Percentiles rank a stretch among this genome's conserved stretches.
Conservation (phyloP, 139 green algal species). For the Picochlorum sp. region DNA sequence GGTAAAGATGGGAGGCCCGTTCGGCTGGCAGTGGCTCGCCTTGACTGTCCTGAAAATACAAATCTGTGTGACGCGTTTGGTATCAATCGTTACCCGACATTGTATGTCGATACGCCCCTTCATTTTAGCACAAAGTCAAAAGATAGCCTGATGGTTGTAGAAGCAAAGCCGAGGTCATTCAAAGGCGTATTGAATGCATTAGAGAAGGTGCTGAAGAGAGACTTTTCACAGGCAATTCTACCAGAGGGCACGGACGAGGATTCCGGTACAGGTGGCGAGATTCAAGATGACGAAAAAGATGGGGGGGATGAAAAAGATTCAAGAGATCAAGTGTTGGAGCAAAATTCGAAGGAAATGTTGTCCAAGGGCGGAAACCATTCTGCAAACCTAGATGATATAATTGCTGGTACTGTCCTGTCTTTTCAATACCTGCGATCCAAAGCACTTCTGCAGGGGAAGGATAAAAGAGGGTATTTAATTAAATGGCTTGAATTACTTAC, state of each 20-base stretch:
- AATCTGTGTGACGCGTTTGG: background rate
- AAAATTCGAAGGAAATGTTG: background rate
- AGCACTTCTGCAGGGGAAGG: slow-evolving; percentile 18
- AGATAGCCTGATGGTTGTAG: background rate
- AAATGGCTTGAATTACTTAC: slow-evolving; percentile 35
- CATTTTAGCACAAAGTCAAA: background rate
- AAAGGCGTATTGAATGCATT: background rate
- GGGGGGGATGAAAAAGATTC: background rate
- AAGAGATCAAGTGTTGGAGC: background rate
- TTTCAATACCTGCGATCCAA: slow-evolving; percentile 29
- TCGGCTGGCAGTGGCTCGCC: slow-evolving; percentile 25
- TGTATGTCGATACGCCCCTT: background rate
- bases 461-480: slow-evolving; percentile 27
- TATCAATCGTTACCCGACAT: slow-evolving; percentile 4
- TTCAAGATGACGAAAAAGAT: background rate
- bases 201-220: background rate
- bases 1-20: background rate
- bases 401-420: slow-evolving; percentile 29
- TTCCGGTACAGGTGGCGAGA: background rate
- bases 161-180: background rate
- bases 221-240: background rate
- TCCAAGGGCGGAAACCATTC: background rate
- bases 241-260: background rate
- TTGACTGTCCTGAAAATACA: slow-evolving; percentile 38
- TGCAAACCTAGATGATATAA: slow-evolving; percentile 23